Evolutionary conservation across 2,329 filamentous ascomycete species (phyloP).

Genomic region (Penicillium sclerotigenum): DNA sequence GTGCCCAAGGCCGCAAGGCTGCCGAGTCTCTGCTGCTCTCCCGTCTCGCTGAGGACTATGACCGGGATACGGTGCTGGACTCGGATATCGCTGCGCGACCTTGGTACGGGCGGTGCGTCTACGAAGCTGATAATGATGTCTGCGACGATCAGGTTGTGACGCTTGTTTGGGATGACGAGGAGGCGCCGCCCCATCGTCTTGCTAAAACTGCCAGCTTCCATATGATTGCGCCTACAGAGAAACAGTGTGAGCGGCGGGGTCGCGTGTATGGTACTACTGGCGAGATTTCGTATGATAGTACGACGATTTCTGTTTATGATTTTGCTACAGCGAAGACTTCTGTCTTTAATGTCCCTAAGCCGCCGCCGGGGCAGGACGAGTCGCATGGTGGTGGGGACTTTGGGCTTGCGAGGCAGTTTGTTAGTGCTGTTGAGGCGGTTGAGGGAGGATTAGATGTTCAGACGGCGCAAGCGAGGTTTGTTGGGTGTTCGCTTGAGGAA

Average conservation of each 20-base stretch:
- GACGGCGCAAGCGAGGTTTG: slow-evolving; percentile 68
- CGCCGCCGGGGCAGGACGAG: slow-evolving; percentile 54
- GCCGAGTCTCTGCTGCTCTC: slow-evolving; percentile 53
- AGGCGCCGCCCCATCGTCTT: slow-evolving; percentile 46
- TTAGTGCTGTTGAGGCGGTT: slow-evolving; percentile 75
- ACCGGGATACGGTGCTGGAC: slow-evolving; percentile 53
- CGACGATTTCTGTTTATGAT: slow-evolving; percentile 70
- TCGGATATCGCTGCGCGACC: slow-evolving; percentile 49
- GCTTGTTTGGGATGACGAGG: slow-evolving; percentile 77
- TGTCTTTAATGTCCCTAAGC: slow-evolving; percentile 58
- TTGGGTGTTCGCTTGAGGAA: slow-evolving; percentile 84
- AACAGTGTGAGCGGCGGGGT: slow-evolving; percentile 80
- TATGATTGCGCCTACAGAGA: slow-evolving; percentile 87
- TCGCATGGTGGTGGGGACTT: slow-evolving; percentile 74
- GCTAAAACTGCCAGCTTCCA: slow-evolving; percentile 88
- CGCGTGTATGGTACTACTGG: slow-evolving; percentile 82
- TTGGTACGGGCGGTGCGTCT: slow-evolving; percentile 95
- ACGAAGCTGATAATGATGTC: slow-evolving; percentile 88
- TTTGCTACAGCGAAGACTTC: slow-evolving; percentile 59
- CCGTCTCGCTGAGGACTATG: slow-evolving; percentile 55
- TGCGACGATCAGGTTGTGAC: slow-evolving; percentile 90
- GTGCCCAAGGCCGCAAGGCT: slow-evolving; percentile 43
- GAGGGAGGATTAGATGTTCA: slow-evolving; percentile 65
- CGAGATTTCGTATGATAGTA: slow-evolving; percentile 81
- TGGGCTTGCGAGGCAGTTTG: slow-evolving; percentile 77